Percentiles rank a stretch among this genome's conserved stretches.
Evolutionary conservation across 768 basidiomycete genomes (phyloP).

Genomic region (Amanita phalloides): DNA sequence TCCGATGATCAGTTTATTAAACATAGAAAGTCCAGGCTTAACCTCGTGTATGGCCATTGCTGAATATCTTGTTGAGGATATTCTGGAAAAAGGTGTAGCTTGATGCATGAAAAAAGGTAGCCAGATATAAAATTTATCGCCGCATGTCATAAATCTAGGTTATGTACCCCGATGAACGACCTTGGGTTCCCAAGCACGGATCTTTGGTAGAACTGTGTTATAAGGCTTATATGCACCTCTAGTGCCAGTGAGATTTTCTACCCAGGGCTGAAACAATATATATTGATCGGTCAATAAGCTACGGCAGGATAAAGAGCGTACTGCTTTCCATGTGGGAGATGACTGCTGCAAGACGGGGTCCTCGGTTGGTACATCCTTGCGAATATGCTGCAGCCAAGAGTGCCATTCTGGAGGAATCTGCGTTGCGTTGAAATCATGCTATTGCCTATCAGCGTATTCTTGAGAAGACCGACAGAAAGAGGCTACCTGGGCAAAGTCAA

Average conservation of each 20-base stretch:
- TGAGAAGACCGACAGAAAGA: not conserved
- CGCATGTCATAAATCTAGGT: not conserved
- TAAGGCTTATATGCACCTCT: conserved; percentile 85
- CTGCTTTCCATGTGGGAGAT: conserved; percentile 76
- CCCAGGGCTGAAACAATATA: conserved; percentile 46
- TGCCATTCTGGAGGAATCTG: conserved; percentile 98
- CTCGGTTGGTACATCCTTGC: conserved; percentile 66
- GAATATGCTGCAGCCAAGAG: conserved; percentile 88
- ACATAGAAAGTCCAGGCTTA: conserved; percentile 89
- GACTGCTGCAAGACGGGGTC: conserved; percentile 62
- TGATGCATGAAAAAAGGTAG: not conserved
- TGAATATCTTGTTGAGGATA: conserved; percentile 63
- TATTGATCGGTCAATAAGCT: conserved; percentile 5
- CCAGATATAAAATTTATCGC: not conserved
- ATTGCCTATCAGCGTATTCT: conserved; percentile 3
- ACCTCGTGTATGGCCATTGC: conserved; percentile 84
- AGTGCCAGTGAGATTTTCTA: conserved; percentile 89
- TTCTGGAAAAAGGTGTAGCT: conserved; percentile 20
- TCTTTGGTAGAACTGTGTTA: conserved; percentile 78
- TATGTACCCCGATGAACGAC: conserved; percentile 32
- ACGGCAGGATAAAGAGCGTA: conserved; percentile 25
- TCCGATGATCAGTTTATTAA: conserved; percentile 74
- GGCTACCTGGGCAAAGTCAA: conserved; percentile 80
- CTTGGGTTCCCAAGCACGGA: conserved; percentile 77
- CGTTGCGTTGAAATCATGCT: conserved; percentile 84